Base-by-base conservation (phyloP, 2,329 filamentous ascomycete species). In the Fusarium compactum region DNA sequence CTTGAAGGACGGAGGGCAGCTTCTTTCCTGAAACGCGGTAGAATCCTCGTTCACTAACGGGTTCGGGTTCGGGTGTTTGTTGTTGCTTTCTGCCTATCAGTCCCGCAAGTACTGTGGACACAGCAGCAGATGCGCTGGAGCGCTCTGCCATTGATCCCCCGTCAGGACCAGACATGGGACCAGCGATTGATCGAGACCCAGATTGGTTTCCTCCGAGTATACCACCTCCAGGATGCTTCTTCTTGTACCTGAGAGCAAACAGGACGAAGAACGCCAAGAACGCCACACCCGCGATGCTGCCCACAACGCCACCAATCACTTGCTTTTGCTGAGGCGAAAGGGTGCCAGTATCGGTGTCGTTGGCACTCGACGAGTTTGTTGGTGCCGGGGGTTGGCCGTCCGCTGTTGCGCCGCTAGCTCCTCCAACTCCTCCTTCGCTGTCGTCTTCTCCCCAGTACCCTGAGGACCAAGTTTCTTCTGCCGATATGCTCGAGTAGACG, bases 1-100 rank as follows among this genome's bases (percentile, higher is more conserved):
- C 83, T 62, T 88, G 83, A 40, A 91, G 79, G 12, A 91, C 89
- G 4, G 90, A 89, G 6, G 87, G 86, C 60, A 92, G 77, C 74
- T 91, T 91, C 73, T 85, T 85, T 65, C 90, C 90, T 8, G 89
- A 90, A 4, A 92, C 86, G 30, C 89, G 86, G 67, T 90, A 87
- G 76, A 92, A 92, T 1, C 89, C 87, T 65, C 83, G 82, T 74
- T 91, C 88, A 29, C 81, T 83, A 25, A 76, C 78, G 38, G 81
- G 81, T 44, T 77, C 76, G 18, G 74, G 75, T 51, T 68, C 69
- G 53, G 77, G 67, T 52, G 67, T 66, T 30, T 59, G 65, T 24
- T 57, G 55, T 25, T 59, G 68, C 75, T 79, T 81, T 62, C 83
- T 85, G 32, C 81, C 79, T 8, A 82, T 80, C 38, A 87, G 73